Evolutionary conservation across 2,329 filamentous ascomycete species (phyloP), one percentile per base, ranked within the genome.

Genomic region (Beauveria sp.): DNA sequence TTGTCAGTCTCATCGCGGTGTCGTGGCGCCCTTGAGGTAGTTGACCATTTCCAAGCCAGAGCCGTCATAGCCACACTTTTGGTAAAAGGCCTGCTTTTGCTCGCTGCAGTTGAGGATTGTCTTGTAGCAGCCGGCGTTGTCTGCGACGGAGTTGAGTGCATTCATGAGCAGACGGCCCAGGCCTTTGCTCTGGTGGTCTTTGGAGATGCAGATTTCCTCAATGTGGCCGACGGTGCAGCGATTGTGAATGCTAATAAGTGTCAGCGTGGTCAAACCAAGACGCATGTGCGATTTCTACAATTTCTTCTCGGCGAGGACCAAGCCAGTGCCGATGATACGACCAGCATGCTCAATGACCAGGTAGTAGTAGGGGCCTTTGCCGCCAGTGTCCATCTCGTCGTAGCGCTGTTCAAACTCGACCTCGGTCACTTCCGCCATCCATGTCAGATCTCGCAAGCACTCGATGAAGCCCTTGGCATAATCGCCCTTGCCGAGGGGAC

Each of bases 181-280:
- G 69, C 90, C 91, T 79, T 91, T 92, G 34, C 89, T 88, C 72
- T 93, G 90, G 73, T 93, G 87, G 62, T 89, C 86, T 74, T 88
- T 87, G 56, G 86, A 81, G 34, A 95, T 87, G 3, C 90, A 88
- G 70, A 95, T 93, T 71, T 95, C 90, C 74, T 95, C 90, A 69
- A 95, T 89, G 69, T 95, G 90, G 1, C 90, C 90, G 5, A 91
- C 88, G 16, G 83, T 75, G 22, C 86, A 85, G 26, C 87, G 80
- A 62, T 85, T 80, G 68, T 89, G 86, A 65, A 90, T 88, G 67
- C 81, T 84, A n/a, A 3, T 8, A 28, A 6, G 12, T 40, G 46
- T 58, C 14, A 58, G 46, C 18, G 24, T 30, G 18, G 22, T 43
- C 22, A 2, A 5, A 16, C 2, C 14, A 16, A 20, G 2, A 24